phyloP scores from a whole-genome alignment of 805 yeast genomes.

The Hanseniaspora valbyensis region DNA sequence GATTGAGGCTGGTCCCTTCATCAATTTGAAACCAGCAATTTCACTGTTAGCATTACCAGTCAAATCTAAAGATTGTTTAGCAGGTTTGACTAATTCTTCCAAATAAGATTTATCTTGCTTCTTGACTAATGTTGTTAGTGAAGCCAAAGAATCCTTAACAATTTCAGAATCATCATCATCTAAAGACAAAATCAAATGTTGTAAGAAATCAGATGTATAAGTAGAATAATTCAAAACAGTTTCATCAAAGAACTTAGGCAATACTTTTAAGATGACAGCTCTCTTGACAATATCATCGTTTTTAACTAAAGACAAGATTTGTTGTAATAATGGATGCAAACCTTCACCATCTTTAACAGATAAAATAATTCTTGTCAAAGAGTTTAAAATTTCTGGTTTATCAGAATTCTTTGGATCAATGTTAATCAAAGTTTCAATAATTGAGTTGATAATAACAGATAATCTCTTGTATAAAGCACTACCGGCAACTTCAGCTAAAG shows the following conservation, averaged over 20 bases:
- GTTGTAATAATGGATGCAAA: slow-evolving; percentile 72
- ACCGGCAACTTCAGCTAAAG: slow-evolving; percentile 86
- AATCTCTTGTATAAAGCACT: slow-evolving; percentile 63
- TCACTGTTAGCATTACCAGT: slow-evolving; percentile 48
- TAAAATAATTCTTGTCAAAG: slow-evolving; percentile 59
- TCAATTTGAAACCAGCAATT: slow-evolving; percentile 36
- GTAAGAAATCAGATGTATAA: slow-evolving; percentile 65
- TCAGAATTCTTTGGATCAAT: slow-evolving; percentile 30
- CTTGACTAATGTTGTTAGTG: slow-evolving; percentile 56
- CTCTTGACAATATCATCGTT: slow-evolving; percentile 60
- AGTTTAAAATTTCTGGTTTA: slow-evolving; percentile 34
- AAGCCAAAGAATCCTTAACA: slow-evolving; percentile 52
- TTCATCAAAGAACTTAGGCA: slow-evolving; percentile 58
- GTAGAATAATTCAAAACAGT: slow-evolving; percentile 59
- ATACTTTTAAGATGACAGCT: slow-evolving; percentile 50
- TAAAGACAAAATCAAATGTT: slow-evolving; percentile 56
- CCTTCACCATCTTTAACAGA: slow-evolving; percentile 72
- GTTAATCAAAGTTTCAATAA: slow-evolving; percentile 48
- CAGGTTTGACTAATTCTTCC: slow-evolving; percentile 70
- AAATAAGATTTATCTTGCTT: slow-evolving; percentile 64
- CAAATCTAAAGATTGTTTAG: slow-evolving; percentile 56
- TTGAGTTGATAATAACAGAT: slow-evolving; percentile 58
- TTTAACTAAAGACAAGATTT: slow-evolving; percentile 62
- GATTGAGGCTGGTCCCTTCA: slow-evolving; percentile 78
- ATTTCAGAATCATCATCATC: slow-evolving; percentile 57